Evolutionary conservation across 106 monocot species (phyloP), one percentile per base, ranked within the genome.

Genomic region (Chionographis japonica): DNA sequence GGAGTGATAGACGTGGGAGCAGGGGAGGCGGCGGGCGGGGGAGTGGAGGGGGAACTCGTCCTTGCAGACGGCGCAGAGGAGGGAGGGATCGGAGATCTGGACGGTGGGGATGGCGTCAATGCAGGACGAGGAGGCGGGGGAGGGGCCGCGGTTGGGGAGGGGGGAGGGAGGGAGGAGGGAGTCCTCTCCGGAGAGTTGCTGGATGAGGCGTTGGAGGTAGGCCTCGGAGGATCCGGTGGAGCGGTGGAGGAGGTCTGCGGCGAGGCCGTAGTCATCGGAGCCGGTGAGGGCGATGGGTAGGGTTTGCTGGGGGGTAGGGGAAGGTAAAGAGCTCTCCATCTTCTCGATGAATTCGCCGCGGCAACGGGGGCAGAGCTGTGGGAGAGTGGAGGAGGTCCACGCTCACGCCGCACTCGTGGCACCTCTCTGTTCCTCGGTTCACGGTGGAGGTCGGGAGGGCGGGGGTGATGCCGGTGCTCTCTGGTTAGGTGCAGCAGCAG

Each of bases 61-160:
- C 68, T 86, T 88, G 71, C 92, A 92, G 37, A 92, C 61, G 18
- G 92, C 80, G 78, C 92, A 92, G 49, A 68, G 49, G 51, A 71
- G 54, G 53, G 56, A 58, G 46, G 70, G 60, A 4, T 92, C 88
- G 36, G 76, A 73, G 71, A 89, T 67, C 40, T 54, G 12, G 27
- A 86, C 68, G 52, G 72, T 61, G 55, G 90, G 86, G 54, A 90
- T 62, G 43, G 86, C 66, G 40, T 77, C 74, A 70, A 88, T 81
- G 14, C 83, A 77, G 39, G 80, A 60, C 8, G 58, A 43, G 36
- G 72, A 27, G 38, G 71, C 60, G 3, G 75, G 75, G 60, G 63
- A 12, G 39, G 56, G 65, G 59, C 69, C 63, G 27, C 27, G 27
- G 27, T 1, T 27, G 27, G 0, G 27, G 27, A 27, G 27, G 8